Conservation (phyloP, 495 filamentous ascomycete species). For the Endocarpon pusillum region DNA sequence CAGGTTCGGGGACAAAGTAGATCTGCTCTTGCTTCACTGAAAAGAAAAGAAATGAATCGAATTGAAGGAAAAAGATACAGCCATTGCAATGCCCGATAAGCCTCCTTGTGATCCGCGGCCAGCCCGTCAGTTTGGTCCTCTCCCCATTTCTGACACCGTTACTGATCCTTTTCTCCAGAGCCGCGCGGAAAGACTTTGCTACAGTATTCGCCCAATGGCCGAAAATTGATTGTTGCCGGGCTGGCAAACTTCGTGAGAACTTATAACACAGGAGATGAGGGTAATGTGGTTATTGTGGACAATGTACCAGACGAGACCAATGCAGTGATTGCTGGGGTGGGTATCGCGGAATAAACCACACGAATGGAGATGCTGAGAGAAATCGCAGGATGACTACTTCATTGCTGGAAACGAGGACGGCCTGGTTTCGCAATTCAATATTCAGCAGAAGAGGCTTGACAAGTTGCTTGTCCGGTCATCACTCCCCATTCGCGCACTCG, state of each 20-base stretch:
- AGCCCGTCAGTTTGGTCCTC: too few species aligned
- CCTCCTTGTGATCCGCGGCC: too few species aligned
- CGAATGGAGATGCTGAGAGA: neutral
- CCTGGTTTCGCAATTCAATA: conserved; percentile 72
- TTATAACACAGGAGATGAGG: conserved; percentile 60
- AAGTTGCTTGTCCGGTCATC: conserved; percentile 65
- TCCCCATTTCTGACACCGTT: too few species aligned
- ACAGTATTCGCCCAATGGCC: conserved; percentile 44
- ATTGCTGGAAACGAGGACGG: conserved; percentile 84
- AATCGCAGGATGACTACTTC: conserved; percentile 58
- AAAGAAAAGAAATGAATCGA: too few species aligned
- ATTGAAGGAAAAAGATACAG: too few species aligned
- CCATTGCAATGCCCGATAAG: too few species aligned
- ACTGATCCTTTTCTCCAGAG: too few species aligned
- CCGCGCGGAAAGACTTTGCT: too few species aligned
- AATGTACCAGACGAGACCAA: neutral
- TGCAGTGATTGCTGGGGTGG: neutral
- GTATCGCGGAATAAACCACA: neutral
- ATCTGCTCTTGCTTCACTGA: too few species aligned
- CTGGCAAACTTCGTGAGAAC: conserved; percentile 61
- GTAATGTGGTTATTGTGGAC: conserved; percentile 34
- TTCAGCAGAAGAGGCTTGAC: conserved; percentile 58
- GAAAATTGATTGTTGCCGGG: conserved; percentile 50
- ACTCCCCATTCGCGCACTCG: conserved; percentile 71
- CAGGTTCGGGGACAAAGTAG: too few species aligned